Conservation (phyloP, 371 early-diverging fungal genomes). For the Lichtheimia ornata region DNA sequence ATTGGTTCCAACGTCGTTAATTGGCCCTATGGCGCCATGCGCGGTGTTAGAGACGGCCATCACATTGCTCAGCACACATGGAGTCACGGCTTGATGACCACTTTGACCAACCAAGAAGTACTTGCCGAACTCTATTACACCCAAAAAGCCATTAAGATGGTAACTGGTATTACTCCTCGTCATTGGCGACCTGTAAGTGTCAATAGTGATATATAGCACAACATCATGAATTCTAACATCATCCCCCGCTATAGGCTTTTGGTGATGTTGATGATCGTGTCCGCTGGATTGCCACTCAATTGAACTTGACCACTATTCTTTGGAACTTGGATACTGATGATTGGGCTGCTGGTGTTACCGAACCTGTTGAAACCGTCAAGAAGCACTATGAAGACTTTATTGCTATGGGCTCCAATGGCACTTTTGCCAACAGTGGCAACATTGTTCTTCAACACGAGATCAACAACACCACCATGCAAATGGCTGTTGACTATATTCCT, state of each 20-base stretch:
- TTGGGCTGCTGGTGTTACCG: slow-evolving; percentile 52
- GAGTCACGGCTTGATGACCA: slow-evolving; percentile 68
- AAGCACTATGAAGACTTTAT: slow-evolving; percentile 44
- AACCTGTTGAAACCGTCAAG: slow-evolving; percentile 33
- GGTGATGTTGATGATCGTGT: slow-evolving; percentile 73
- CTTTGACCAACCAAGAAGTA: slow-evolving; percentile 69
- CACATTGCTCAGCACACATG: slow-evolving; percentile 77
- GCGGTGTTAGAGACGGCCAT: slow-evolving; percentile 60
- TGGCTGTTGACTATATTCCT: slow-evolving; percentile 49
- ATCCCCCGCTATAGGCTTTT: slow-evolving; percentile 28
- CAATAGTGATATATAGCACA: background rate
- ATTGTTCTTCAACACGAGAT: slow-evolving; percentile 42
- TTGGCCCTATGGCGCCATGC: slow-evolving; percentile 57
- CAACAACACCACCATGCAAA: slow-evolving; percentile 50
- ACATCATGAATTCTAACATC: background rate
- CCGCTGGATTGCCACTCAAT: slow-evolving; percentile 58
- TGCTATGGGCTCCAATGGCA: slow-evolving; percentile 49
- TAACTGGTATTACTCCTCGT: slow-evolving; percentile 51
- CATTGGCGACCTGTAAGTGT: slow-evolving; percentile 52
- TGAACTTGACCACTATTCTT: slow-evolving; percentile 51
- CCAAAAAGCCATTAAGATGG: slow-evolving; percentile 61
- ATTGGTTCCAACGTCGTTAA: slow-evolving; percentile 68
- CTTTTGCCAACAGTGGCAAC: slow-evolving; percentile 39
- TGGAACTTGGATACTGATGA: slow-evolving; percentile 60
- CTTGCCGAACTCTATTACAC: slow-evolving; percentile 77